Conservation (phyloP, 371 early-diverging fungal genomes). For the Zopfochytrium polystomum region DNA sequence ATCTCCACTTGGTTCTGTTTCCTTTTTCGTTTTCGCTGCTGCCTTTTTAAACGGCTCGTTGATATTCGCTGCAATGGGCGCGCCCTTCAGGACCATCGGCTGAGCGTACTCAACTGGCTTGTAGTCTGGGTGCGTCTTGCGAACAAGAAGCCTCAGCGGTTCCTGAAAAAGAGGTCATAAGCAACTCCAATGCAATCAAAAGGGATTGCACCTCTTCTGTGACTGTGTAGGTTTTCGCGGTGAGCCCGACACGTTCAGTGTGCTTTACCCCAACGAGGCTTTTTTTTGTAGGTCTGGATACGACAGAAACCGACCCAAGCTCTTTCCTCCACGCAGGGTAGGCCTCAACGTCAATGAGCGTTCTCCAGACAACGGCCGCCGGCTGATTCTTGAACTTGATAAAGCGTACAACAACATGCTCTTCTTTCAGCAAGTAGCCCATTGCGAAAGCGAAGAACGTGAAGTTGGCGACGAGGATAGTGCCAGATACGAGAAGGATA, state of each 20-base stretch:
- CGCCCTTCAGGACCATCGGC: conserved; percentile 14
- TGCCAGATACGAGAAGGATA: not conserved
- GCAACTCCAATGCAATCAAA: not conserved
- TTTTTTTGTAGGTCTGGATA: too few relatives aligned
- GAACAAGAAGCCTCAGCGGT: not conserved
- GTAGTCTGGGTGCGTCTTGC: conserved; percentile 15
- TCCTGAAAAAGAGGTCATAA: not conserved
- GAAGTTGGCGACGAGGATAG: conserved; percentile 1
- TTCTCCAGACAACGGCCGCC: conserved; percentile 3
- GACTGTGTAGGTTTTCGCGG: not conserved
- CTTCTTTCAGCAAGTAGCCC: conserved; percentile 20
- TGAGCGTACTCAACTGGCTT: conserved; percentile 7
- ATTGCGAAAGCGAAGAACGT: conserved; percentile 8
- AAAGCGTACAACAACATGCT: conserved; percentile 14
- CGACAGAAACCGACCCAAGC: not conserved
- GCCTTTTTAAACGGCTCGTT: conserved; percentile 11
- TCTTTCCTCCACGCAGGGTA: conserved; percentile 10
- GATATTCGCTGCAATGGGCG: conserved; percentile 15
- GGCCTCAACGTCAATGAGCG: conserved; percentile 5
- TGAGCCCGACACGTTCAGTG: not conserved
- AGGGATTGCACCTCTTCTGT: conserved; percentile 6
- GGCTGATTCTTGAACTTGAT: not conserved
- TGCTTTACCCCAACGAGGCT: not conserved
- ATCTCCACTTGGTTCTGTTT: too few relatives aligned
- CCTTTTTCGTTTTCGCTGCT: not conserved